Percentiles rank a stretch among this genome's conserved stretches.
phyloP scores from a whole-genome alignment of 2,329 filamentous ascomycete species.

The Xylaria polymorpha region DNA sequence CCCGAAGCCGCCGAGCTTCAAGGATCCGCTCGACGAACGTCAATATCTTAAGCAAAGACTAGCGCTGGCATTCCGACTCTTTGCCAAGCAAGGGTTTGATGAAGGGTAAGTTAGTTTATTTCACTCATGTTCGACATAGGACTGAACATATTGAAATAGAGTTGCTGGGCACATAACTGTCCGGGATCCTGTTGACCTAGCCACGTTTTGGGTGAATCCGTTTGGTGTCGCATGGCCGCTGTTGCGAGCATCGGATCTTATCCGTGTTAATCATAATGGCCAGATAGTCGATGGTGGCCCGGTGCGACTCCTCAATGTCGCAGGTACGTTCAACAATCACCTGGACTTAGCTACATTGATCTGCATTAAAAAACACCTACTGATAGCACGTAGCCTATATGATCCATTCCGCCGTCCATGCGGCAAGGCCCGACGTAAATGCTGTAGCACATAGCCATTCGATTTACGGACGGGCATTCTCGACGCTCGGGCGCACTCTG shows the following conservation, averaged over 20 bases:
- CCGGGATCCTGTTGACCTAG: slow-evolving; percentile 67
- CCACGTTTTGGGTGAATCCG: slow-evolving; percentile 75
- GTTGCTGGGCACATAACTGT: slow-evolving; percentile 73
- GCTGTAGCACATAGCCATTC: slow-evolving; percentile 67
- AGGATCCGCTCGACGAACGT: slow-evolving; percentile 55
- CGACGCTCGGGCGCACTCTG: slow-evolving; percentile 68
- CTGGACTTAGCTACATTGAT: not conserved
- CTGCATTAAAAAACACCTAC: not conserved
- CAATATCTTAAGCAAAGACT: slow-evolving; percentile 66
- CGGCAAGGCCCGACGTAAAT: slow-evolving; percentile 64
- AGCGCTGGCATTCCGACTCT: slow-evolving; percentile 67
- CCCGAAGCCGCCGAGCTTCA: slow-evolving; percentile 42
- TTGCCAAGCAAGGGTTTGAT: slow-evolving; percentile 67
- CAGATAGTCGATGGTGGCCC: slow-evolving; percentile 71
- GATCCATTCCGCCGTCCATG: slow-evolving; percentile 65
- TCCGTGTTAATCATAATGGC: slow-evolving; percentile 71
- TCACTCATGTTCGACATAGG: not conserved
- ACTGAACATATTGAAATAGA: slow-evolving; percentile 34
- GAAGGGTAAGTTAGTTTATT: slow-evolving; percentile 56
- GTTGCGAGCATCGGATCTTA: slow-evolving; percentile 74
- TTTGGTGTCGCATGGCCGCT: slow-evolving; percentile 71
- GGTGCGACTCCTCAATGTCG: slow-evolving; percentile 52
- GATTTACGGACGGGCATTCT: slow-evolving; percentile 68
- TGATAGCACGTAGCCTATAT: slow-evolving; percentile 53
- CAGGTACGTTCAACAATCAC: slow-evolving; percentile 37